phyloP scores from a whole-genome alignment of 805 yeast genomes.

The Candida berthetii region DNA sequence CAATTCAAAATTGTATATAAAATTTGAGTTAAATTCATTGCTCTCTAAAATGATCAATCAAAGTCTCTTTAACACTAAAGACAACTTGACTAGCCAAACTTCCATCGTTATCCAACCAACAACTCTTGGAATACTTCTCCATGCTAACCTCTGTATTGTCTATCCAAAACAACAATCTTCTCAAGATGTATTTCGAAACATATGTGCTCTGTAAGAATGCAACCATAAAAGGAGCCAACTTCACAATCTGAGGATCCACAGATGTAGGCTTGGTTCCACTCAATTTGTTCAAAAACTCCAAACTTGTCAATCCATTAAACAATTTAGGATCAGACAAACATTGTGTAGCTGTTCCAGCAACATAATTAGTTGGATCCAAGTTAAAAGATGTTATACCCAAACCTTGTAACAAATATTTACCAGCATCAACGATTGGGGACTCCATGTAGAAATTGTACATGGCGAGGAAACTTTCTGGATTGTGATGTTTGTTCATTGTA shows the following conservation, averaged over 20 bases:
- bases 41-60: too few relatives aligned
- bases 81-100: background rate
- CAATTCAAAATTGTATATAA: too few relatives aligned
- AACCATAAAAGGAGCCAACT: background rate
- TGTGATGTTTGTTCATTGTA: background rate
- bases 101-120: too few relatives aligned
- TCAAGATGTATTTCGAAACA: constrained; percentile 2
- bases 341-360: background rate
- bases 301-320: background rate
- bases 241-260: too few relatives aligned
- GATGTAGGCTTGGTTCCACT: too few relatives aligned
- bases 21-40: too few relatives aligned
- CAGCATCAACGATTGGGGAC: constrained; percentile 5
- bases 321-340: background rate
- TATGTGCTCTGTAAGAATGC: constrained; percentile 4
- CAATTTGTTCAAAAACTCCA: background rate
- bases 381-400: too few relatives aligned
- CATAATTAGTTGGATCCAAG: too few relatives aligned
- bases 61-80: background rate
- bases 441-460: constrained; percentile 3
- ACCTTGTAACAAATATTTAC: constrained; percentile 2
- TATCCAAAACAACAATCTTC: constrained; percentile 7
- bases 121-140: too few relatives aligned
- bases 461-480: constrained; percentile 1
- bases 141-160: background rate